Base-by-base conservation (phyloP, 1,284 basidiomycete genomes). In the Ustilago shanxiensis region DNA sequence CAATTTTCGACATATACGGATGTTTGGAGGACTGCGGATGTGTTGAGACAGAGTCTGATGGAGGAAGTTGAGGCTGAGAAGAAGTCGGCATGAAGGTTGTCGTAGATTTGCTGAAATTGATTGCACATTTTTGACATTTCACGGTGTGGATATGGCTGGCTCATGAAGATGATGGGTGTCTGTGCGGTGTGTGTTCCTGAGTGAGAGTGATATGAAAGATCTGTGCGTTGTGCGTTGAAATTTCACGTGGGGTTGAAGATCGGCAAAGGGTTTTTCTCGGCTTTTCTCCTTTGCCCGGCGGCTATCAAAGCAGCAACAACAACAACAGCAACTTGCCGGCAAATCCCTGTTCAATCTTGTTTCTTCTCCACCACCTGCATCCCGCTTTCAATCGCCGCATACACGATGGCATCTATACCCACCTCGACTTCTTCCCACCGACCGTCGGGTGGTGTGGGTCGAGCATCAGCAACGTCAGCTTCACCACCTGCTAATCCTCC, bases 1-100 rank as follows among this genome's bases (percentile, higher is more conserved):
- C 83, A 83, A 58, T 85, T 75, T 57, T 72, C 68, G 33, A 79
- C 77, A 6, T 85, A 74, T 44, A 58, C 41, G 13, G 83, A 85
- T 47, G 81, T 83, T n/a, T 83, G 75, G 74, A 54, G 70, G 44
- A 79, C 81, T 2, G 83, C 80, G 2, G 65, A 79, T 39, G 81
- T 62, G 20, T 50, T 85, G 5, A 60, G 68, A 47, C 45, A 70
- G 66, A 72, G 73, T 33, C 26, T 80, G 50, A 9, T 70, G 39
- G 71, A 75, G 18, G 76, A 75, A 50, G 59, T 78, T 13, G 26
- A 58, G 45, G 64, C 63, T 31, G 41, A 62, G 2, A 41, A 60
- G 60, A n/a, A n/a, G n/a, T n/a, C n/a, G n/a, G n/a, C n/a, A n/a
- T n/a, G n/a, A n/a, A n/a, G n/a, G n/a, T n/a, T n/a, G n/a, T n/a